These are phyloP conservation scores for Russula olivacea DNA, from an alignment of 768 basidiomycete species.

Conservation along the genomic window DNA sequence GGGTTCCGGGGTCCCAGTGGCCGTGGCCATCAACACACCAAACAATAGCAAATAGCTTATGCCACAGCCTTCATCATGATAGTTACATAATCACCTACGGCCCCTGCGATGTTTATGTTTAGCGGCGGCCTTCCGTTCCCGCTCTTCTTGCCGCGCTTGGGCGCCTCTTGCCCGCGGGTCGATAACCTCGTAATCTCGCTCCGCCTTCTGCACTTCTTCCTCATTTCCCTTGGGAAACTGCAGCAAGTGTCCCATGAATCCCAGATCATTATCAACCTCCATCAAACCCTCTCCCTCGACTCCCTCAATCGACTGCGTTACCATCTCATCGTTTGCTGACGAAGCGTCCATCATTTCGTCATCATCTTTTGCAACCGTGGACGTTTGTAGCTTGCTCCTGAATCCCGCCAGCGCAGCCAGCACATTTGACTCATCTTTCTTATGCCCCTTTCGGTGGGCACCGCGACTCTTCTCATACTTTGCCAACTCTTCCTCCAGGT, in stretches of 20 bases:
- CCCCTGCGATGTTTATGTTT: constrained; percentile 25
- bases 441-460: constrained; percentile 48
- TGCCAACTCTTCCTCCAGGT: constrained; percentile 73
- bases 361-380: constrained; percentile 23
- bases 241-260: constrained; percentile 66
- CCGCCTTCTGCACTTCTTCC: constrained; percentile 70
- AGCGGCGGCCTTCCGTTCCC: constrained; percentile 54
- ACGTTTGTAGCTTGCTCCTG: constrained; percentile 58
- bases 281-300: constrained; percentile 51
- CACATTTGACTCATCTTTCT: constrained; percentile 64
- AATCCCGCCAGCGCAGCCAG: constrained; percentile 65
- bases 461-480: constrained; percentile 70
- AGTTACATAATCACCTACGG: constrained; percentile 25
- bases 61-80: neutral
- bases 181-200: constrained; percentile 85
- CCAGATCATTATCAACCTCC: constrained; percentile 74
- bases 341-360: constrained; percentile 28
- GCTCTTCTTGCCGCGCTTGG: constrained; percentile 71
- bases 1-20: neutral
- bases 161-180: constrained; percentile 72
- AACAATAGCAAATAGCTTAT: neutral
- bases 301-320: constrained; percentile 33
- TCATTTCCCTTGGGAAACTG: constrained; percentile 74
- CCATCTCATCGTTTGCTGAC: constrained; percentile 24
- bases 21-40: neutral